Evolutionary conservation across 2,329 filamentous ascomycete species (phyloP).

Genomic region (Colletotrichum musicola): DNA sequence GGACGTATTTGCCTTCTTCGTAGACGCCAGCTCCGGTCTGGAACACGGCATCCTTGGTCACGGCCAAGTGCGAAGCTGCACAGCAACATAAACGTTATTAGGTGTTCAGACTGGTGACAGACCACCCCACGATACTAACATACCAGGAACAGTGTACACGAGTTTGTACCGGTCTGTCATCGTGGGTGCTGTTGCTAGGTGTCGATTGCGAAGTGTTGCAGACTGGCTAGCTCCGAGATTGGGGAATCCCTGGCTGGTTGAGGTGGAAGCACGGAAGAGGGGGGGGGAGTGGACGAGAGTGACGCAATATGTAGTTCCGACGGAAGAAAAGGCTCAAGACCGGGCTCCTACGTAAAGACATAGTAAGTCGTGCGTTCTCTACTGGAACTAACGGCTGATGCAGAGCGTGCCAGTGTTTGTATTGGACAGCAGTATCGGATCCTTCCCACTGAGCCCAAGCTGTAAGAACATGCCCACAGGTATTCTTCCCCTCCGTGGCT

Average conservation of each 20-base stretch:
- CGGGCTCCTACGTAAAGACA: not conserved
- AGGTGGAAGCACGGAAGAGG: not conserved
- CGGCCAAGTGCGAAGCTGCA: constrained; percentile 38
- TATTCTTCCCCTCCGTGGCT: too few species aligned
- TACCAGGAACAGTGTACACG: constrained; percentile 36
- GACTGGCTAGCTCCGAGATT: not conserved
- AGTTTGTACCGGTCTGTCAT: constrained; percentile 39
- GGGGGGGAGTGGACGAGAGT: constrained; percentile 7
- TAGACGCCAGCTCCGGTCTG: constrained; percentile 43
- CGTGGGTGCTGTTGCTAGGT: not conserved
- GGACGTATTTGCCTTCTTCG: constrained; percentile 44
- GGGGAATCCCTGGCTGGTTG: not conserved
- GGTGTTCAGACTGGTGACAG: too few species aligned
- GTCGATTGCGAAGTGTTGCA: not conserved
- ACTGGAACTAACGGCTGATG: too few species aligned
- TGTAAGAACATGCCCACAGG: too few species aligned
- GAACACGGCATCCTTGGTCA: constrained; percentile 44
- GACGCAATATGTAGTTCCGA: not conserved
- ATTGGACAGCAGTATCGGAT: too few species aligned
- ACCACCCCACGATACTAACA: not conserved
- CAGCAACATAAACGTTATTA: not conserved
- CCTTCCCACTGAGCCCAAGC: too few species aligned
- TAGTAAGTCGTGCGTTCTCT: not conserved
- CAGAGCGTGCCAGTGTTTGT: too few species aligned
- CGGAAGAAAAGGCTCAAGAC: not conserved